Evolutionary conservation across 2,329 filamentous ascomycete genomes (phyloP), one percentile per base, ranked within the genome.

Genomic region (Simplicillium aogashimaense): DNA sequence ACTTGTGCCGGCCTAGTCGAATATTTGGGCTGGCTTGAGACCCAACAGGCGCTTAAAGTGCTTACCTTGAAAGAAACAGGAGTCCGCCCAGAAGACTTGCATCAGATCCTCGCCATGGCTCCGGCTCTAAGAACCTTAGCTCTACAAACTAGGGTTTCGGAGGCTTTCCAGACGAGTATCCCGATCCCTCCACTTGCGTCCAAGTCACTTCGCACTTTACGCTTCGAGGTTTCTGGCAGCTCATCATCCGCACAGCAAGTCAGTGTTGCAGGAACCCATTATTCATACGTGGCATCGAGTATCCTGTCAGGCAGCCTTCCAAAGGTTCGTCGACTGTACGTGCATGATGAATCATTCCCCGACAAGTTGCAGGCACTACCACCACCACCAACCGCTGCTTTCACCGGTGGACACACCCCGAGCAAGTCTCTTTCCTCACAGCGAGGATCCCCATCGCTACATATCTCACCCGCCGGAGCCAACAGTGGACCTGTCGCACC

Each of bases 201-300:
- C 3, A 67, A 64, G 40, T 81, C 80, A 13, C 72, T 97, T 15
- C 66, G 70, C 48, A 82, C 77, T 3, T 66, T 97, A 12, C 82
- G 90, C 50, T 95, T 81, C 56, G 90, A 95, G 60, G 85, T 97
- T 55, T 82, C 77, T 10, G 72, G 78, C 3, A 67, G 67, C 9
- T 63, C 75, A 0, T 58, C 67, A 4, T 65, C 75, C 1, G 75
- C 78, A 16, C 70, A 79, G 10, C 83, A 77, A 44, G 63, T 69
- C 8, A 68, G 61, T 45, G 64, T 72, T 17, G 72, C 72, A 1
- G 60, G 67, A 9, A 73, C 72, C 14, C 94, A 95, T 64, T 94
- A 95, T 60, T 76, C 78, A 45, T 95, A 95, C 60, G 76, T 97
- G 15, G 81, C 86, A 18, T 76, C 76, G n/a, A 94, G 86, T 0